Base-by-base conservation (phyloP, 2,329 filamentous ascomycete species). In the Claviceps capensis region DNA sequence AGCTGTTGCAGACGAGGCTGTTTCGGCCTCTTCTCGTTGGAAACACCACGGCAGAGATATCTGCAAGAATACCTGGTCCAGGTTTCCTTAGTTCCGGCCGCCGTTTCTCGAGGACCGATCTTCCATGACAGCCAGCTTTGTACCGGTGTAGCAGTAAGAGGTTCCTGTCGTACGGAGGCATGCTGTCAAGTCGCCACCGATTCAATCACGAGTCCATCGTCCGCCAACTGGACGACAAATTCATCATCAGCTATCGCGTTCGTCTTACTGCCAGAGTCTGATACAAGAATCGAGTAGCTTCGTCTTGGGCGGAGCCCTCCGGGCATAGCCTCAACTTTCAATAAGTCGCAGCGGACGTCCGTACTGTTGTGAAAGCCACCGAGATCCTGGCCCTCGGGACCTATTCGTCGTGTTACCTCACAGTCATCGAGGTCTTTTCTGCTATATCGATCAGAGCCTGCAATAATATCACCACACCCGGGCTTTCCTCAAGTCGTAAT, bases 161-260 rank as follows among this genome's bases (percentile, higher is more conserved):
- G 59, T 66, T 61, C 61, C 73, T 74, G 69, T 67, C 70, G 74
- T 68, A 70, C 74, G 72, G 66, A 78, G 79, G 76, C 75, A 69
- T 63, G 68, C 72, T 67, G 69, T 70, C 64, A 42, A 37, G 38
- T 50, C 41, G 44, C 51, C 26, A 70, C 65, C 64, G 67, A 64
- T 48, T 53, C 53, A 57, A 44, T 44, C 50, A 44, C 48, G 22
- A 30, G 30, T 14, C 44, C 13, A 34, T 41, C 60, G 59, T 61
- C 65, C 64, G 66, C 61, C 61, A 62, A 63, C 64, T 61, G 61
- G 43, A 41, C 30, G 56, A 62, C 64, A 64, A 63, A 30, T 1
- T 30, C 63, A 65, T 68, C 68, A 62, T 67, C 63, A 65, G 11
- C 22, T 46, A 38, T 30, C 26, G 42, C 26, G 30, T 23, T 34